Base-by-base conservation (phyloP, 2,329 filamentous ascomycete species). In the Ophiostoma australiae region DNA sequence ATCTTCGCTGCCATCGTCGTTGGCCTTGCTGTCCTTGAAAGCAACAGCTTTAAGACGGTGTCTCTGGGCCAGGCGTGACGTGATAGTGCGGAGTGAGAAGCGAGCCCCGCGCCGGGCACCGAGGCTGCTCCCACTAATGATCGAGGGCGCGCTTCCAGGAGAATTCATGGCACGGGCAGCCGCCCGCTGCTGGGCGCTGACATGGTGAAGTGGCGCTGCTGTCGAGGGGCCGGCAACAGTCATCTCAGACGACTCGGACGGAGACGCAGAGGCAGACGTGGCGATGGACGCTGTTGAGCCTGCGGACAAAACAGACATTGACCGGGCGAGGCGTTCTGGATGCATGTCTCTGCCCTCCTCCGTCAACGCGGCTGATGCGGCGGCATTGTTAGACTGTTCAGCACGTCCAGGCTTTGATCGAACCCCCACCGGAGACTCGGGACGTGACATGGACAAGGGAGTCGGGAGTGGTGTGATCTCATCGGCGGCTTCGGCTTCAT, bases 151-250 rank as follows among this genome's bases (percentile, higher is more conserved):
- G 27, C 27, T 63, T 4, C 33, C 44, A 0, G 67, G 44, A 3
- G 70, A 48, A 13, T 61, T 13, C 68, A 71, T 72, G 3, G 70
- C 70, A 7, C 67, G 61, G 3, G 72, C 44, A 0, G 72, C 72
- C 1, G 70, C 71, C 31, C 7, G 71, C 69, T 72, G 71, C 31
- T 65, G 71, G 4, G 69, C 69, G n/a, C 35, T 55, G 31, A 70
- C 20, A 17, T 67, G 65, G 67, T 68, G 37, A 39, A 70, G 52
- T 8, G 69, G 69, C 5, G 67, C 48, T n/a, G 27, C 4, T 8
- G 67, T 48, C 3, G 68, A 67, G 4, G 69, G 71, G 23, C 71
- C 71, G 1, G 71, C 69, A 4, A 39, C 69, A 6, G 71, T 69
- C n/a, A 55, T 44, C 4, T 58, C 58, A 6, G 71, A 66, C 1